phyloP scores from a whole-genome alignment of 257 asterid genomes.

The Rehmannia glutinosa region DNA sequence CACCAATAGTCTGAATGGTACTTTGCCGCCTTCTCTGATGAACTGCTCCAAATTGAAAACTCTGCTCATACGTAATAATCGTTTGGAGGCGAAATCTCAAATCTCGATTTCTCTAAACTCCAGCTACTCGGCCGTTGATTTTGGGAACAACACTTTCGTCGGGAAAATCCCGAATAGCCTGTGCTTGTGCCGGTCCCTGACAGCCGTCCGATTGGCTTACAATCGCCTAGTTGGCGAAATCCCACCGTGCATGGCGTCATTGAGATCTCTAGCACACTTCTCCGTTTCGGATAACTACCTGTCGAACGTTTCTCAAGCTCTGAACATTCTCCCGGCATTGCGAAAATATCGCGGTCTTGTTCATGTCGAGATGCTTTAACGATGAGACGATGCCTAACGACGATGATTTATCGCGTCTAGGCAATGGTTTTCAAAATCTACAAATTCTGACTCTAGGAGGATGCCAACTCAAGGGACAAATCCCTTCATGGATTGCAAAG shows the following conservation, averaged over 20 bases:
- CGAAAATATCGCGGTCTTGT: slow-evolving; percentile 35
- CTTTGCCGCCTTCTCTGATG: slow-evolving; percentile 40
- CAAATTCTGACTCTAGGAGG: slow-evolving; percentile 47
- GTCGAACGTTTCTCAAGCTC: slow-evolving; percentile 33
- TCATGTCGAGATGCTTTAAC: slow-evolving; percentile 45
- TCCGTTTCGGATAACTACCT: slow-evolving; percentile 38
- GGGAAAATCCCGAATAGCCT: slow-evolving; percentile 40
- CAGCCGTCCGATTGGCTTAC: slow-evolving; percentile 43
- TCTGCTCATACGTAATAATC: slow-evolving; percentile 49
- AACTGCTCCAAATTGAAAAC: slow-evolving; percentile 40
- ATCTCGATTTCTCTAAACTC: slow-evolving; percentile 47
- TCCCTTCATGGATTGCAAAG: slow-evolving; percentile 35
- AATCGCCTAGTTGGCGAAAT: slow-evolving; percentile 37
- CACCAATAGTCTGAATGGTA: slow-evolving; percentile 38
- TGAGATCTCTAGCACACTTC: slow-evolving; percentile 28
- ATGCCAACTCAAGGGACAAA: slow-evolving; percentile 35
- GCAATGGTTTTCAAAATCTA: slow-evolving; percentile 31
- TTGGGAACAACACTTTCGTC: slow-evolving; percentile 42
- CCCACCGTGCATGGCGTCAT: slow-evolving; percentile 42
- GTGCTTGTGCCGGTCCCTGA: slow-evolving; percentile 37
- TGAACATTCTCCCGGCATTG: slow-evolving; percentile 36
- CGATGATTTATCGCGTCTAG: slow-evolving; percentile 11
- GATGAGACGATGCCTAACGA: slow-evolving; percentile 36
- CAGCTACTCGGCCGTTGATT: slow-evolving; percentile 30
- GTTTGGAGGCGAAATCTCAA: slow-evolving; percentile 36